Evolutionary conservation across 2,329 filamentous ascomycete genomes (phyloP), one percentile per base, ranked within the genome.

Genomic region (Fusarium pseudoanthophilum): DNA sequence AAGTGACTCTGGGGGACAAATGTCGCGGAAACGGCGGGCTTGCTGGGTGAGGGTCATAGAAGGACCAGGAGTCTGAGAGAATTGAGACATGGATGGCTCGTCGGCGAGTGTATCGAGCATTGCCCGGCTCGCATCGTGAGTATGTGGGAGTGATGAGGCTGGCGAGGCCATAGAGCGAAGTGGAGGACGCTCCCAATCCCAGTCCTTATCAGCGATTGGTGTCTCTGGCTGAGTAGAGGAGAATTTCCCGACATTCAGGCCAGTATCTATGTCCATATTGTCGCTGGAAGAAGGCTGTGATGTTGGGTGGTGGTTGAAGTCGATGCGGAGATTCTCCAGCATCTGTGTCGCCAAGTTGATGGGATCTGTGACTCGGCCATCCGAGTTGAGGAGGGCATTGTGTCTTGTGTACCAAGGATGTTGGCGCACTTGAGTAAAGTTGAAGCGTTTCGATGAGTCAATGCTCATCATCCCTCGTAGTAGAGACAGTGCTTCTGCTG

Each of bases 341-440:
- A 99, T 97, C 79, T 94, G 91, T 0, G 96, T 97, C n/a, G 96
- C 96, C 52, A 99, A 87, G 61, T 91, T 90, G 70, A 98, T 85
- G 2, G 94, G 93, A 77, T 98, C 94, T 16, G 89, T 89, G 39
- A 95, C 88, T 72, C 87, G 90, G 75, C 95, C 95, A 69, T 95
- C 92, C 2, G 88, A 79, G 8, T 91, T 90, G 56, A 98, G 87
- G 77, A 95, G 92, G 37, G 87, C 88, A 81, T 98, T 99, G 67
- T 87, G 87, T 51, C 94, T 89, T 7, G 94, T 98, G 80, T 94
- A 98, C 96, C 96, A 99, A 3, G 95, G 95, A 82, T 99, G 96
- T 73, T 93, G 91, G 68, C 94, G 92, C 73, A 99, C 92, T 77
- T 95, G 91, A 57, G 93, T 89, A 74, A 98, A 92, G n/a, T 90